These are phyloP conservation scores for Hymenoscyphus salicellus DNA, from an alignment of 2,329 filamentous ascomycete species.

Conservation along the genomic window DNA sequence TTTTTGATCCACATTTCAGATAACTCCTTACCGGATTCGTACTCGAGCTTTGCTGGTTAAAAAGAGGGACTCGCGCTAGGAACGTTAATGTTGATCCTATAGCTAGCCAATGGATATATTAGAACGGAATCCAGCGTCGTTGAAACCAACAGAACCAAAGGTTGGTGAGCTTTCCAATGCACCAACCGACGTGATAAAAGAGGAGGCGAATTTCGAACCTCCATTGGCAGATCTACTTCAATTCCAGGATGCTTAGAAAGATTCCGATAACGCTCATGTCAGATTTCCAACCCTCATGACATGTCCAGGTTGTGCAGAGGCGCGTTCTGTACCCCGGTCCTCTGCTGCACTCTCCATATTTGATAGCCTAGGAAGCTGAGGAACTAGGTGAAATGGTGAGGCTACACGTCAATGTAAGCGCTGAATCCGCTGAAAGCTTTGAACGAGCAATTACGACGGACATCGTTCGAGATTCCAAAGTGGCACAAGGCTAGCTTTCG, in stretches of 20 bases:
- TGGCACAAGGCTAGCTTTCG: background rate
- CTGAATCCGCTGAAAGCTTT: background rate
- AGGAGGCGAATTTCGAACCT: background rate
- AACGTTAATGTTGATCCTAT: background rate
- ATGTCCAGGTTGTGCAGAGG: background rate
- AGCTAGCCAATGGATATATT: background rate
- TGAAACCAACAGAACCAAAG: background rate
- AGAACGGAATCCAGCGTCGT: background rate
- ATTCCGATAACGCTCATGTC: conserved; percentile 1
- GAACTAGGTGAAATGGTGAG: background rate
- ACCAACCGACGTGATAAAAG: background rate
- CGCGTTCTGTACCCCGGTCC: background rate
- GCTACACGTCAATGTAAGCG: background rate
- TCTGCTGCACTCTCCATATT: background rate
- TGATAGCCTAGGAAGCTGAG: background rate
- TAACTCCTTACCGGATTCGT: background rate
- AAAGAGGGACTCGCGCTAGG: background rate
- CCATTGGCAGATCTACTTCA: background rate
- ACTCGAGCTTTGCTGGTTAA: background rate
- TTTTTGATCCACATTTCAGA: background rate
- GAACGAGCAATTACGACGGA: too few relatives aligned
- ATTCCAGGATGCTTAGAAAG: background rate
- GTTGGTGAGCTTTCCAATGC: background rate
- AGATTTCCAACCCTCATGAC: background rate
- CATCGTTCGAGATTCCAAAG: background rate